Percentiles rank a stretch among this genome's conserved stretches.
phyloP scores from a whole-genome alignment of 306 rosid species.

The cucumber (Cucumis sativus) region DNA sequence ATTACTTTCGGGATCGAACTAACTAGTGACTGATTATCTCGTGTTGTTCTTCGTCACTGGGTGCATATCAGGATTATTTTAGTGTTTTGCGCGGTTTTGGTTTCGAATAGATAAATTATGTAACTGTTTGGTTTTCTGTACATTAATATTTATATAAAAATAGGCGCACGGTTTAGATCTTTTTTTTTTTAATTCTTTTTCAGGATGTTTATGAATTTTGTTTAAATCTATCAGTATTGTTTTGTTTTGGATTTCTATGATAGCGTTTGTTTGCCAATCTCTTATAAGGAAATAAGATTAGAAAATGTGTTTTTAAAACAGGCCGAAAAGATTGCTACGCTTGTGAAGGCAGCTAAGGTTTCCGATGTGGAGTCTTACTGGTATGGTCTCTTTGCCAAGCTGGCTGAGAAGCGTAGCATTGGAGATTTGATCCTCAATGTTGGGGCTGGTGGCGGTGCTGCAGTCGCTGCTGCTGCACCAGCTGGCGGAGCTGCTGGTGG shows the following conservation, averaged over 20 bases:
- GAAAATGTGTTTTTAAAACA: conserved; percentile 6
- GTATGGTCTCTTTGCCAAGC: conserved; percentile 62
- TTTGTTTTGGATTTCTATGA: neutral
- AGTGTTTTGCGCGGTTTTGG: no score
- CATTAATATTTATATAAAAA: neutral
- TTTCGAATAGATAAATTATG: neutral
- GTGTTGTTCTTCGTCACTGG: neutral
- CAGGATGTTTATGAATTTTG: neutral
- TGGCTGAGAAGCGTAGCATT: conserved; percentile 53
- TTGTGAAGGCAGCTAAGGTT: conserved; percentile 51
- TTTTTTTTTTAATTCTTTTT: neutral
- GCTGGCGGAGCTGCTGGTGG: conserved; percentile 22
- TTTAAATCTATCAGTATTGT: neutral
- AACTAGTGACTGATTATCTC: neutral
- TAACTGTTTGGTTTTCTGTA: no score
- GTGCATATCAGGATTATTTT: neutral
- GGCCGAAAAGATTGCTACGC: conserved; percentile 53
- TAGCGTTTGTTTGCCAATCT: neutral
- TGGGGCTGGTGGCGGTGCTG: conserved; percentile 50
- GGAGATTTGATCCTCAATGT: conserved; percentile 51
- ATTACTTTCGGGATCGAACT: neutral
- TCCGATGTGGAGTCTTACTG: conserved; percentile 41
- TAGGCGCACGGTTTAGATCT: neutral
- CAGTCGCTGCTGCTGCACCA: conserved; percentile 45
- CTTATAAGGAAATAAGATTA: neutral